Percentiles rank a stretch among this genome's conserved stretches.
Conservation (phyloP, 2,329 filamentous ascomycete genomes). For the Trichoderma pleuroti region DNA sequence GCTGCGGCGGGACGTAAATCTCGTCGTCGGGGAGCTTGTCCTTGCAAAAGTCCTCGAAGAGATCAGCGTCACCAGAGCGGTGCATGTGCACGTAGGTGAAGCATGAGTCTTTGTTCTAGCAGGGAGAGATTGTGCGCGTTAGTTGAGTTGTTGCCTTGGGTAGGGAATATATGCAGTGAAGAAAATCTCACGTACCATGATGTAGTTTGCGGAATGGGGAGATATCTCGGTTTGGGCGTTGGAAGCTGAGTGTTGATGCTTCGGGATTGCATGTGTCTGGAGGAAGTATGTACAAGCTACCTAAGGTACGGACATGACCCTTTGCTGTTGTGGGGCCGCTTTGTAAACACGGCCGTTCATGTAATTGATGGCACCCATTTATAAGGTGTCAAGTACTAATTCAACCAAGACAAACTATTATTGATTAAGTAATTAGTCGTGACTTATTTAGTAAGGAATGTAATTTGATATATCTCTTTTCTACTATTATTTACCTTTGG, state of each 20-base stretch:
- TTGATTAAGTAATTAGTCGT: background rate
- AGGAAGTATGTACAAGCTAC: background rate
- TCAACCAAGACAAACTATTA: background rate
- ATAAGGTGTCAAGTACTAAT: background rate
- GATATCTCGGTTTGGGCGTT: background rate
- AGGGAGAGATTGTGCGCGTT: background rate
- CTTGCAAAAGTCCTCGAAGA: constrained; percentile 73
- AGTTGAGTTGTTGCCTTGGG: background rate
- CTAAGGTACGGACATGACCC: background rate
- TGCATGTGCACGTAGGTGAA: constrained; percentile 76
- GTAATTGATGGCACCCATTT: background rate
- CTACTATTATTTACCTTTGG: background rate
- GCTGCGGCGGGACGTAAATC: constrained; percentile 74
- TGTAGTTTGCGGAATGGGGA: background rate
- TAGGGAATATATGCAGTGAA: background rate
- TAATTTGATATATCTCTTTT: no score
- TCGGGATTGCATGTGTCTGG: background rate
- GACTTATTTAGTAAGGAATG: background rate
- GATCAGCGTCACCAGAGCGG: constrained; percentile 66
- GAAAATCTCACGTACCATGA: background rate
- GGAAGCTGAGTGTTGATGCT: background rate
- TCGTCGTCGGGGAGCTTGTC: constrained; percentile 71
- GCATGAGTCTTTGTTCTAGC: constrained; percentile 68
- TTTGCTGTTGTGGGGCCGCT: background rate
- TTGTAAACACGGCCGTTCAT: background rate